Conservation (phyloP, 805 yeast species). For the Metschnikowia dekortorum region DNA sequence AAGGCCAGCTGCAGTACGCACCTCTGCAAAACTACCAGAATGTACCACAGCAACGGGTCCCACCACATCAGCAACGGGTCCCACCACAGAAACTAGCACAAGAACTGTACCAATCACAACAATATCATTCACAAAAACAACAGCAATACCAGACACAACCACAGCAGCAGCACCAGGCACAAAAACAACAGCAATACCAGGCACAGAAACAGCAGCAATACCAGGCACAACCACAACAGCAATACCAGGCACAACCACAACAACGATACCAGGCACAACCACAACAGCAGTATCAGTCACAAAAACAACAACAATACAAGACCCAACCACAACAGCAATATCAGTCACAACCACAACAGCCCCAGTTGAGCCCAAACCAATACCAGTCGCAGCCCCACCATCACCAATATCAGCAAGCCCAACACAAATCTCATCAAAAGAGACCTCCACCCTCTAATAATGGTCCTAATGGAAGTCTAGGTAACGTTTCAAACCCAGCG, state of each 20-base stretch:
- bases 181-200: not conserved
- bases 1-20: not conserved
- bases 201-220: not conserved
- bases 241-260: not conserved
- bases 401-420: slow-evolving; percentile 4
- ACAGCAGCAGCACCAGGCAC: not conserved
- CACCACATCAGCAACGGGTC: not conserved
- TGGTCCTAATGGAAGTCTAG: not conserved
- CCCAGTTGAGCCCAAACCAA: not conserved
- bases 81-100: not conserved
- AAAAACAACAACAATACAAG: not conserved
- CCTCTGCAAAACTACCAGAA: not conserved
- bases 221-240: not conserved
- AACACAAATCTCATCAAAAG: slow-evolving; percentile 8
- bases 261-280: not conserved
- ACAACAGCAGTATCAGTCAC: not conserved
- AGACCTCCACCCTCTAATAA: not conserved
- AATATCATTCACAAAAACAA: not conserved
- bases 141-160: not conserved
- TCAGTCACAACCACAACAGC: slow-evolving; percentile 6
- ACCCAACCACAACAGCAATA: not conserved
- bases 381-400: not conserved
- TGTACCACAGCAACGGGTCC: slow-evolving; percentile 3
- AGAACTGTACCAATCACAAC: not conserved
- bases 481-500: not conserved